A percentile compares a stretch with the other conserved stretches of the same genome.
These are phyloP conservation scores for Vigna nakashimae DNA, from an alignment of 306 rosid species.

Conservation along the genomic window DNA sequence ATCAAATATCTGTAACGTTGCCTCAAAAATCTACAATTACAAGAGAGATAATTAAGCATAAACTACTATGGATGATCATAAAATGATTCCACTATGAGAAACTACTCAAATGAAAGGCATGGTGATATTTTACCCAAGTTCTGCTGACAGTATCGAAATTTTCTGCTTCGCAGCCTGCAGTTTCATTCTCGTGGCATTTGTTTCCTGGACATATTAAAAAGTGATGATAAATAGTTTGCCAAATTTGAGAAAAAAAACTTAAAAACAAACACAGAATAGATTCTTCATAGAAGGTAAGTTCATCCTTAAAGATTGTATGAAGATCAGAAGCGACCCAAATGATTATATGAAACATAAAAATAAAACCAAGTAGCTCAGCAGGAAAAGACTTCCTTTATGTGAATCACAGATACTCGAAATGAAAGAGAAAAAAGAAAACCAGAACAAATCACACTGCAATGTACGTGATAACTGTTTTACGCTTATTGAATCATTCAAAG, in stretches of 20 bases:
- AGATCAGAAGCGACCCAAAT: background rate
- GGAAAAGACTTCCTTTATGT: background rate
- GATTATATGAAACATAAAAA: background rate
- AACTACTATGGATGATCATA: background rate
- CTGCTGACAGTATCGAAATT: slow-evolving; percentile 61
- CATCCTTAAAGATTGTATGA: background rate
- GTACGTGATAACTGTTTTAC: background rate
- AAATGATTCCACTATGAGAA: slow-evolving; percentile 2
- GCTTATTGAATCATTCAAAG: background rate
- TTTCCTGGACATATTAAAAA: slow-evolving; percentile 57
- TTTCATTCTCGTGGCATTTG: slow-evolving; percentile 62
- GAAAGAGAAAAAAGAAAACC: background rate
- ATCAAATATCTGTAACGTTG: slow-evolving; percentile 62
- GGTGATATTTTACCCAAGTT: slow-evolving; percentile 65
- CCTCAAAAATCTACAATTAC: slow-evolving; percentile 71
- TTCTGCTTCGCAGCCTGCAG: slow-evolving; percentile 62
- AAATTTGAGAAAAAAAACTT: background rate
- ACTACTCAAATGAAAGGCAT: background rate
- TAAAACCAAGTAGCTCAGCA: slow-evolving; percentile 16
- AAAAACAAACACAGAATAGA: background rate
- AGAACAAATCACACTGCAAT: background rate
- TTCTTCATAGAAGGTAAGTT: background rate
- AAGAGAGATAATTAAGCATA: slow-evolving; percentile 13
- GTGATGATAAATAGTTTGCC: background rate
- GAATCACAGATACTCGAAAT: background rate